These are phyloP conservation scores for Rhododendron simsii DNA, from an alignment of 148 eudicot genomes.

Conservation along the genomic window DNA sequence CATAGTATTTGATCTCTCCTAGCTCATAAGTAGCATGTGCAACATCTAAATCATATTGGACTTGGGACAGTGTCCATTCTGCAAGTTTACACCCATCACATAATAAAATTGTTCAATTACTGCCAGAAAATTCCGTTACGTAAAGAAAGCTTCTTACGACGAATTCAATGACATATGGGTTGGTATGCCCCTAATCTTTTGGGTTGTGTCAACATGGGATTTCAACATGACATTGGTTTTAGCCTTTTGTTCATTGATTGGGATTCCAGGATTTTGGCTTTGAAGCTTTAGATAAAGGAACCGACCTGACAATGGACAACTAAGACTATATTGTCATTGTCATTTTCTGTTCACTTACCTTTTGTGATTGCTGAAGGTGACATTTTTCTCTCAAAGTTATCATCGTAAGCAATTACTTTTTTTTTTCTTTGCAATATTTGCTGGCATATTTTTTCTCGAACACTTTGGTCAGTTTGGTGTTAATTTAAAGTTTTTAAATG, in stretches of 20 bases:
- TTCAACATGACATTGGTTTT: not conserved
- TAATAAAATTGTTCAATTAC: not conserved
- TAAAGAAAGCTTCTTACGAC: not conserved
- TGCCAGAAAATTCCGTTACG: too few species aligned
- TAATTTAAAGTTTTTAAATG: not conserved
- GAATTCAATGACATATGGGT: not conserved
- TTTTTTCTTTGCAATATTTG: not conserved
- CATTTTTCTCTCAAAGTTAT: not conserved
- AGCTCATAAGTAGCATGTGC: not conserved
- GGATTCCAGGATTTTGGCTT: not conserved
- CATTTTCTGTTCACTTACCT: not conserved
- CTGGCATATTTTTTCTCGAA: not conserved
- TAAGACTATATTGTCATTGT: not conserved
- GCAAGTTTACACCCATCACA: not conserved
- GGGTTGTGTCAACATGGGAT: not conserved
- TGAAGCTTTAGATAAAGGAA: not conserved
- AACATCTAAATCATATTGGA: not conserved
- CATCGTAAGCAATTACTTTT: not conserved
- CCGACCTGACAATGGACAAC: not conserved
- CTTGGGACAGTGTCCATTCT: not conserved
- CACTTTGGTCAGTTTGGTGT: not conserved
- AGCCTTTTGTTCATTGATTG: not conserved
- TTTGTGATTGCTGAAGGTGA: not conserved
- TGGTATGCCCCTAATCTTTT: not conserved
- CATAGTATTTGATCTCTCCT: not conserved